These are phyloP conservation scores for Pseudogymnoascus sp. DNA, from an alignment of 2,329 filamentous ascomycete species.

Conservation along the genomic window DNA sequence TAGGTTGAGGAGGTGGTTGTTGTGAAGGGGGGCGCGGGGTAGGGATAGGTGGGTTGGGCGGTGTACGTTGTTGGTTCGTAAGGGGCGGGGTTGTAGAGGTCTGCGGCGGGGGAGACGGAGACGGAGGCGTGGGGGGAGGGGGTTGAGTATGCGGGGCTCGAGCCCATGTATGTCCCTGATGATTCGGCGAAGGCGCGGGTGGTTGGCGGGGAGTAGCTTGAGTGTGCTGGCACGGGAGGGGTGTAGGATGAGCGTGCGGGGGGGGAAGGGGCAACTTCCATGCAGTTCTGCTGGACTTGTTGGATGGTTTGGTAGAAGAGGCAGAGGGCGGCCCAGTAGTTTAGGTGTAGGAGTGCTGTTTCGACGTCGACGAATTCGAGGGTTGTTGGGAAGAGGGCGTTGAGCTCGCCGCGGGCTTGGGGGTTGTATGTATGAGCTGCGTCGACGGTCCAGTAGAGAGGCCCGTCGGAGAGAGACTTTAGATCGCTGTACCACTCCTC, in stretches of 20 bases:
- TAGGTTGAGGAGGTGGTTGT: too few species aligned
- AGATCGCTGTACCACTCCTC: slow-evolving; percentile 39
- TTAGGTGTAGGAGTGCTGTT: slow-evolving; percentile 42
- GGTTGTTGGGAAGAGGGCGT: background rate
- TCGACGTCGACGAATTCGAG: slow-evolving; percentile 40
- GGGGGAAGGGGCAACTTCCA: background rate
- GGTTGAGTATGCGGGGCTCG: background rate
- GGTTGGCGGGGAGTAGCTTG: background rate
- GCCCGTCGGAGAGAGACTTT: slow-evolving; percentile 20
- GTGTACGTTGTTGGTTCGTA: background rate
- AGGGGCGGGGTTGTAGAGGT: background rate
- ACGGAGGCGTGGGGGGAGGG: background rate
- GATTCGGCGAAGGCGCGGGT: background rate
- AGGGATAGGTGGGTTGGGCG: background rate
- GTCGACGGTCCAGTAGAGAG: slow-evolving; percentile 35
- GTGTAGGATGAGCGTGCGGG: background rate
- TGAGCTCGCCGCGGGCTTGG: slow-evolving; percentile 36
- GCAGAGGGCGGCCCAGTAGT: slow-evolving; percentile 48
- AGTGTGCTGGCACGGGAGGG: background rate
- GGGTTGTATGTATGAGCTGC: slow-evolving; percentile 22
- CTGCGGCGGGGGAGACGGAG: background rate
- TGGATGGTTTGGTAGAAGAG: slow-evolving; percentile 43
- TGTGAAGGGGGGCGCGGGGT: background rate
- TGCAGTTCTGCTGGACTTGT: slow-evolving; percentile 32
- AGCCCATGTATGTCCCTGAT: background rate